Percentiles rank a stretch among this genome's conserved stretches.
Conservation (phyloP, 352 stramenopile species). For the Globisporangium rhizosaccharum region DNA sequence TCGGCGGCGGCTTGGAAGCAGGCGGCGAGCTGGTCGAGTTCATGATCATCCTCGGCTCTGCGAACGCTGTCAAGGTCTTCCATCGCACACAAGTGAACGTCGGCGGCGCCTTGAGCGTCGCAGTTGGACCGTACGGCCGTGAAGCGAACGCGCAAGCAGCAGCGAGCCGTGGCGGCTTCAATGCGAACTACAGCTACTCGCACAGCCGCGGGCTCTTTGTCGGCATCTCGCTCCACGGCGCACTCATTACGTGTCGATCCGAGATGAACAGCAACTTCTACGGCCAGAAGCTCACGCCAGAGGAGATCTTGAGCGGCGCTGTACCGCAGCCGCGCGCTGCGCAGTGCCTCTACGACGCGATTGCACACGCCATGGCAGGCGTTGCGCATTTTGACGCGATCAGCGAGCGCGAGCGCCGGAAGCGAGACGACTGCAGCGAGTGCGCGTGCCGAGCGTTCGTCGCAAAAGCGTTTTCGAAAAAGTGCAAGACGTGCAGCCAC, state of each 20-base stretch:
- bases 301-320: slow-evolving; percentile 64
- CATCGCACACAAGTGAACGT: slow-evolving; percentile 87
- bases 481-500: slow-evolving; percentile 70
- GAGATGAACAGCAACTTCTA: slow-evolving; percentile 96
- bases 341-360: slow-evolving; percentile 74
- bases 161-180: slow-evolving; percentile 61
- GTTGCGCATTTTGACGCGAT: slow-evolving; percentile 57
- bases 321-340: slow-evolving; percentile 55
- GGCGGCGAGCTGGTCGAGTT: slow-evolving; percentile 93
- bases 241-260: slow-evolving; percentile 85
- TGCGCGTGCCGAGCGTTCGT: slow-evolving; percentile 57
- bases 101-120: slow-evolving; percentile 88
- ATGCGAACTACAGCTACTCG: slow-evolving; percentile 93
- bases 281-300: slow-evolving; percentile 72
- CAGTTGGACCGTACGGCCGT: slow-evolving; percentile 87
- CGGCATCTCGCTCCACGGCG: slow-evolving; percentile 91
- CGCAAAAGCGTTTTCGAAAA: slow-evolving; percentile 66
- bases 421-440: slow-evolving; percentile 31
- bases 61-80: slow-evolving; percentile 90
- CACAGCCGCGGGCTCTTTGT: slow-evolving; percentile 91
- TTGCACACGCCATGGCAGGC: slow-evolving; percentile 61
- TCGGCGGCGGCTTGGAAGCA: slow-evolving; percentile 82
- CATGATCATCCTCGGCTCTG: slow-evolving; percentile 92
- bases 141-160: slow-evolving; percentile 78
- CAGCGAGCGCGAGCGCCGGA: slow-evolving; percentile 12